Conservation (phyloP, 2,329 filamentous ascomycete species). For the Trichoderma koningii region DNA sequence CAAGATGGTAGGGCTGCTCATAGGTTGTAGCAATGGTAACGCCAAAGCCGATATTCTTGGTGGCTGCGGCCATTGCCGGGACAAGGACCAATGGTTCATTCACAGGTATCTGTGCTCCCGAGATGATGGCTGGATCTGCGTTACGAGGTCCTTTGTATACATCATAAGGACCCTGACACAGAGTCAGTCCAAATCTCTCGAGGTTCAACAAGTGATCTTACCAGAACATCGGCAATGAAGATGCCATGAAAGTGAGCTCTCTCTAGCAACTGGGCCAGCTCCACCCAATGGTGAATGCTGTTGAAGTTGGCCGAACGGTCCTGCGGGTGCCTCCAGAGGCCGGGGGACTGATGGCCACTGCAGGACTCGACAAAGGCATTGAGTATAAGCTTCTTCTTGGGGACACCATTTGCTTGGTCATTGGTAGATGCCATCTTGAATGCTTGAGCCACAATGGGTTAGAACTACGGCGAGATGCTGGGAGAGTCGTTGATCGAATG, state of each 20-base stretch:
- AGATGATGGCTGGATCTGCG: conserved; percentile 57
- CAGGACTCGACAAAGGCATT: conserved; percentile 48
- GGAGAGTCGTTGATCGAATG: background rate
- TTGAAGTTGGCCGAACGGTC: conserved; percentile 65
- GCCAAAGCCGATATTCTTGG: conserved; percentile 67
- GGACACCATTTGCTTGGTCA: background rate
- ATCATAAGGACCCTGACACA: conserved; percentile 60
- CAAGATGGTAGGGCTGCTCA: conserved; percentile 68
- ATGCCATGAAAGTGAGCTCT: conserved; percentile 64
- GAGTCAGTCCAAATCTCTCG: background rate
- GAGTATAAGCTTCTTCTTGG: conserved; percentile 46
- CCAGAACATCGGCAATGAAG: conserved; percentile 64
- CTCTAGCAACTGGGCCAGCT: conserved; percentile 44
- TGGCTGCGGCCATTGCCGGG: conserved; percentile 68
- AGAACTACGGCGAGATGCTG: background rate
- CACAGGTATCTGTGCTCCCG: conserved; percentile 70
- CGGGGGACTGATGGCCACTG: conserved; percentile 50
- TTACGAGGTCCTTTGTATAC: conserved; percentile 62
- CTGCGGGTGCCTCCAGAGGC: conserved; percentile 61
- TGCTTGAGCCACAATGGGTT: background rate
- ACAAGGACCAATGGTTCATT: conserved; percentile 65
- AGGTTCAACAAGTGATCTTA: conserved; percentile 18
- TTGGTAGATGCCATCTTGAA: conserved; percentile 9
- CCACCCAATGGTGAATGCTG: conserved; percentile 60
- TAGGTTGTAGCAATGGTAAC: conserved; percentile 70